These are phyloP conservation scores for Penicillium samsonianum DNA, from an alignment of 495 filamentous ascomycete genomes.

Conservation along the genomic window DNA sequence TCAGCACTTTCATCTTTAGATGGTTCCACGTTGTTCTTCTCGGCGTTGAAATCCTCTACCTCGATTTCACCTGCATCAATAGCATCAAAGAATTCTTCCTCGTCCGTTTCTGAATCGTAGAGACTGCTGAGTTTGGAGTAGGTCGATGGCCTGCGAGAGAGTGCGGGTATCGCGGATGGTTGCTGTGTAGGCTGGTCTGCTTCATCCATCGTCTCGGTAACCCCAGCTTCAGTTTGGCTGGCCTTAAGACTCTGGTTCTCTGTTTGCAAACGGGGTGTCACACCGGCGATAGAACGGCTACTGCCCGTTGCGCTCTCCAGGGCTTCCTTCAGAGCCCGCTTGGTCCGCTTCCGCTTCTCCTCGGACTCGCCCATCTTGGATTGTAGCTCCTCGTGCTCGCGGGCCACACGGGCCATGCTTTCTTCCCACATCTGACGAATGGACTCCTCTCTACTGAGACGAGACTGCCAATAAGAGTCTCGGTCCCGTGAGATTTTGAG, in stretches of 20 bases:
- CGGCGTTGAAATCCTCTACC: slow-evolving; percentile 58
- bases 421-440: slow-evolving; percentile 97
- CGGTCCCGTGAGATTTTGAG: slow-evolving; percentile 89
- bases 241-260: slow-evolving; percentile 20
- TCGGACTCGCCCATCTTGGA: slow-evolving; percentile 86
- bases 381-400: slow-evolving; percentile 90
- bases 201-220: slow-evolving; percentile 12
- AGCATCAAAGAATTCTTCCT: slow-evolving; percentile 97
- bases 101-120: slow-evolving; percentile 78
- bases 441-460: slow-evolving; percentile 83
- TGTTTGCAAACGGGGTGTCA: slow-evolving; percentile 25
- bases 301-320: slow-evolving; percentile 61
- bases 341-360: slow-evolving; percentile 83
- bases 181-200: slow-evolving; percentile 9
- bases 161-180: slow-evolving; percentile 12
- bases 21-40: slow-evolving; percentile 47
- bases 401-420: slow-evolving; percentile 91
- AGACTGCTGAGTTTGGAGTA: slow-evolving; percentile 48
- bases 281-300: slow-evolving; percentile 43
- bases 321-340: slow-evolving; percentile 84
- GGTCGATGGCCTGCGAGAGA: slow-evolving; percentile 32
- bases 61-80: slow-evolving; percentile 91
- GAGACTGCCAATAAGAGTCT: slow-evolving; percentile 95
- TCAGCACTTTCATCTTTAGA: slow-evolving; percentile 47
- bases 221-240: slow-evolving; percentile 17